phyloP scores from a whole-genome alignment of 148 eudicot species.

The Amaranthus palmeri region DNA sequence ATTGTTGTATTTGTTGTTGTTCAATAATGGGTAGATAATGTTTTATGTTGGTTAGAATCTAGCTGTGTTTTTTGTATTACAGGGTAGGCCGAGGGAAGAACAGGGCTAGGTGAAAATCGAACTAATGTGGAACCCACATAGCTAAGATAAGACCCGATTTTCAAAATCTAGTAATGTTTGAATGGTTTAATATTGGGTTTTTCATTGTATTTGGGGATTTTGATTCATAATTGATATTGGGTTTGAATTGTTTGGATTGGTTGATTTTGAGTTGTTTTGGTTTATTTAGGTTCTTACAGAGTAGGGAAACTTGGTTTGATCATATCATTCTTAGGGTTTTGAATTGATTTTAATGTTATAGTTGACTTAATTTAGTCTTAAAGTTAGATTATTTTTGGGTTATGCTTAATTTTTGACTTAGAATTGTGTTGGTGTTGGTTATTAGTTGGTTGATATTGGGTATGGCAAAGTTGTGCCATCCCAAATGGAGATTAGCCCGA shows the following conservation, averaged over 20 bases:
- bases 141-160: too few species aligned
- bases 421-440: conserved; percentile 3
- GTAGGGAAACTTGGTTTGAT: neutral
- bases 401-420: neutral
- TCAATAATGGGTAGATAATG: too few species aligned
- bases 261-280: neutral
- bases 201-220: neutral
- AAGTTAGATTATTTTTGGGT: neutral
- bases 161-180: too few species aligned
- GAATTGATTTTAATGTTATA: neutral
- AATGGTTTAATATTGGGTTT: too few species aligned
- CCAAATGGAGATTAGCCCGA: conserved; percentile 50
- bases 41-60: too few species aligned
- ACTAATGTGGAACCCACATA: too few species aligned
- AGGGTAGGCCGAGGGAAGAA: too few species aligned
- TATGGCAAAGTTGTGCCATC: conserved; percentile 49
- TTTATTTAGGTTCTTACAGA: neutral
- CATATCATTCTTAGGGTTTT: neutral
- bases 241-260: neutral
- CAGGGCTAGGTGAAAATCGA: too few species aligned
- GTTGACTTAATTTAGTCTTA: neutral
- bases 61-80: too few species aligned
- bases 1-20: too few species aligned
- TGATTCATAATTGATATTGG: neutral
- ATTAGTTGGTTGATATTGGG: conserved; percentile 9